Evolutionary conservation across 805 yeast genomes (phyloP), one percentile per base, ranked within the genome.

Genomic region (Martiniozyma abietophila): DNA sequence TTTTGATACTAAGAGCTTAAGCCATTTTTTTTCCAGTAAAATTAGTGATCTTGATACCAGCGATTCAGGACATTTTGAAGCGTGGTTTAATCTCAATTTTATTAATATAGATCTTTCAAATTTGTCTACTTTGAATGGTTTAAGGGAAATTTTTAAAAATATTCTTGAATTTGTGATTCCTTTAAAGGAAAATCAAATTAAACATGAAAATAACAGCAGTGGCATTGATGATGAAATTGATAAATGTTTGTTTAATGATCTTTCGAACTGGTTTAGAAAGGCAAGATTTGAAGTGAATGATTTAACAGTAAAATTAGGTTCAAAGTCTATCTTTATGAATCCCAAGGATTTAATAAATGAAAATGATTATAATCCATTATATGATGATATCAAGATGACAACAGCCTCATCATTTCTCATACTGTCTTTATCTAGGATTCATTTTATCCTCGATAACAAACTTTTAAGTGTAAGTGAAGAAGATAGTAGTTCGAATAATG

Each of bases 221-320:
- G 12, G 18, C 12, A 12, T 9, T n/a, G 27, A 14, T 8, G 18
- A 14, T 8, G 21, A 21, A 5, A 23, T 50, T 44, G 7, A 46
- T 35, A 27, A 42, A 26, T 2, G 30, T 43, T 5, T 43, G 36
- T 44, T 64, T 48, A 34, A 41, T 9, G 45, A 53, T 6, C 34
- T 64, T 15, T 69, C 69, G 4, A 19, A 27, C 1, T 56, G 59
- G 53, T 51, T 65, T 18, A 51, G 52, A 25, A 46, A 42, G 6
- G 11, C 54, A 6, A 49, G 44, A 12, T 11, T 64, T 4, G 34
- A 37, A 9, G 3, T 47, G 2, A 27, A 28, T 6, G 34, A 40
- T 12, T 32, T 43, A 5, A 31, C 27, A 8, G 5, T 47, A 3
- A 35, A 27, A 20, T 11, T 44, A 1, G 51, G 50, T 4, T 32